Evolutionary conservation across 306 rosid species (phyloP).

Genomic region (Ziziphus jujuba): DNA sequence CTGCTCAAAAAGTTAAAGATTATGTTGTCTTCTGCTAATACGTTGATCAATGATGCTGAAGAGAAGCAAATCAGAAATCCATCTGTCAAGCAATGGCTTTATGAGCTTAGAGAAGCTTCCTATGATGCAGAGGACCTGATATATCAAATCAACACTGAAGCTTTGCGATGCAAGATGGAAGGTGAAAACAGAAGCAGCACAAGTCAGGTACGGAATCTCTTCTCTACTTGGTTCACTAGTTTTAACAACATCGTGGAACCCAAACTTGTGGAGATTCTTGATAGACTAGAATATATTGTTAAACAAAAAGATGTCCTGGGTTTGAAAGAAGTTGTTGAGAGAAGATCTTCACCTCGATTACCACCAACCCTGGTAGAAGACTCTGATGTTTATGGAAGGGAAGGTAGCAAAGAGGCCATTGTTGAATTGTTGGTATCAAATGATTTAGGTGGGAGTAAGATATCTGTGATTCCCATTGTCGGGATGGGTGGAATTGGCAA

Average conservation of each 20-base stretch:
- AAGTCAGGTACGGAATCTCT: no score
- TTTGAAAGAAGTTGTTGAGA: constrained; percentile 1
- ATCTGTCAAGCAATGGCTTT: constrained; percentile 16
- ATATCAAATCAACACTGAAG: constrained; percentile 21
- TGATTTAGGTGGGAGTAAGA: not conserved
- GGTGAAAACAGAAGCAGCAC: not conserved
- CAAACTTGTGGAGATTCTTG: no score
- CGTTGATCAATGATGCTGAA: constrained; percentile 6
- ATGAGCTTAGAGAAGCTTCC: not conserved
- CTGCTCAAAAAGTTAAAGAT: not conserved
- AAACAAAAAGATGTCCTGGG: not conserved
- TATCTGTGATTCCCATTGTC: constrained; percentile 15
- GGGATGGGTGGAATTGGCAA: constrained; percentile 29
- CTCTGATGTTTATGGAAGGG: constrained; percentile 16
- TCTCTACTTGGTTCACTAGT: not conserved
- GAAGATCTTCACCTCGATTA: not conserved
- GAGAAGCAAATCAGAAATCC: constrained; percentile 18
- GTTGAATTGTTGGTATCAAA: not conserved
- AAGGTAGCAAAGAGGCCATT: constrained; percentile 4
- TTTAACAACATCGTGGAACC: not conserved
- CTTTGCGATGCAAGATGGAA: constrained; percentile 12
- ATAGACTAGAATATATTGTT: not conserved
- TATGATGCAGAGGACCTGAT: constrained; percentile 23
- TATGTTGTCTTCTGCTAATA: not conserved
- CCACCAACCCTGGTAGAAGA: constrained; percentile 8